A percentile compares a stretch with the other conserved stretches of the same genome.
These are phyloP conservation scores for Antarctomyces pellizariae DNA, from an alignment of 495 filamentous ascomycete species.

Conservation along the genomic window DNA sequence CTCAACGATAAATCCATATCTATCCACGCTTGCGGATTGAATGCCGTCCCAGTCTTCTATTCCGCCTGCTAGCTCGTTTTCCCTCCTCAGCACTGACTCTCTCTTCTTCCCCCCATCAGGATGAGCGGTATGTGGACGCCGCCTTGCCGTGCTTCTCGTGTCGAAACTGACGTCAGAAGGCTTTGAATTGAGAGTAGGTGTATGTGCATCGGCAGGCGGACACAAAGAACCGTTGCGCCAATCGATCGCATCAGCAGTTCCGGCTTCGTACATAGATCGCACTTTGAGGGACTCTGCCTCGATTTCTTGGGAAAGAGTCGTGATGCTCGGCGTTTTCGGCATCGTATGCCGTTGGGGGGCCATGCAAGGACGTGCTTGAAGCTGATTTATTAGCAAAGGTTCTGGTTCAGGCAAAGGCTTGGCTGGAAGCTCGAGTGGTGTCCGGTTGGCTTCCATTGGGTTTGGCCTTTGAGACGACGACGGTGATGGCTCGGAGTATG, in stretches of 20 bases:
- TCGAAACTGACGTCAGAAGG: slow-evolving; percentile 19
- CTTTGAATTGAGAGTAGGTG: too few relatives aligned
- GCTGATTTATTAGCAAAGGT: too few relatives aligned
- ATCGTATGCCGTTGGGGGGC: slow-evolving; percentile 17
- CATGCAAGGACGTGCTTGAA: slow-evolving; percentile 16
- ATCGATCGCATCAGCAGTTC: slow-evolving; percentile 9
- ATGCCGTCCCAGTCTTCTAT: slow-evolving; percentile 93
- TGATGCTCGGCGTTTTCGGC: slow-evolving; percentile 15
- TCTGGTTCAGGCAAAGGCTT: too few relatives aligned
- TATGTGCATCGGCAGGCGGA: slow-evolving; percentile 4
- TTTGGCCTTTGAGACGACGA: too few relatives aligned
- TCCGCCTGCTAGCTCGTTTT: slow-evolving; percentile 44
- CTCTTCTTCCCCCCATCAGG: slow-evolving; percentile 3
- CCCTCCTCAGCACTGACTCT: slow-evolving; percentile 6
- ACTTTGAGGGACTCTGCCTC: slow-evolving; percentile 75
- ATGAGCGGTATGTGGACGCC: slow-evolving; percentile 1
- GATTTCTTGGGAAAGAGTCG: slow-evolving; percentile 50
- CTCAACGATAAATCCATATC: slow-evolving; percentile 74
- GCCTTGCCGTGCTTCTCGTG: slow-evolving; percentile 28
- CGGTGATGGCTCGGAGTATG: too few relatives aligned
- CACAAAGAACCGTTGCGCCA: slow-evolving; percentile 4
- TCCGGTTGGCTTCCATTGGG: too few relatives aligned
- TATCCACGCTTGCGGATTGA: slow-evolving; percentile 65
- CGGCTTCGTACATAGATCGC: slow-evolving; percentile 75
- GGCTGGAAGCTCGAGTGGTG: too few relatives aligned